These are phyloP conservation scores for Corymbia calophylla DNA, from an alignment of 441 rosid species.

Conservation along the genomic window DNA sequence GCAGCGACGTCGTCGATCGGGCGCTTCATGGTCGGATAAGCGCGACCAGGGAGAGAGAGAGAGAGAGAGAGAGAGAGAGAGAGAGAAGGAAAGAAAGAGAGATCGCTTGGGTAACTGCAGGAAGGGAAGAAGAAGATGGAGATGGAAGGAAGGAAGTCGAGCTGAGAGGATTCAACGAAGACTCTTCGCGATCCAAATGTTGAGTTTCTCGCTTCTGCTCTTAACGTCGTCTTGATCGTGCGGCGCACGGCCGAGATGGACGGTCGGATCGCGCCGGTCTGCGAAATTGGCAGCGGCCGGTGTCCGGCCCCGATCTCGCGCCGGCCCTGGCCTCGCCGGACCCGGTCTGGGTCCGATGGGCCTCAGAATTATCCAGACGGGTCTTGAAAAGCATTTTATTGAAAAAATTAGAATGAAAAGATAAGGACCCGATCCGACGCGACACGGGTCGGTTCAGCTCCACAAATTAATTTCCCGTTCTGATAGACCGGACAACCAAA, in stretches of 20 bases:
- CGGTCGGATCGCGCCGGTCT: background rate
- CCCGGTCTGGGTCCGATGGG: background rate
- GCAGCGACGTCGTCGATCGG: slow-evolving; percentile 23
- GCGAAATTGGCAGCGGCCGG: background rate
- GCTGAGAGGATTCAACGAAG: background rate
- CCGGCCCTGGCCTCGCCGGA: background rate
- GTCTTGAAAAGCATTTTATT: background rate
- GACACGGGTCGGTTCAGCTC: background rate
- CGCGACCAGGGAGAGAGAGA: background rate
- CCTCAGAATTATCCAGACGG: background rate
- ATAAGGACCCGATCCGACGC: background rate
- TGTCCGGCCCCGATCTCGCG: background rate
- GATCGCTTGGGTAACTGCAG: slow-evolving; percentile 47
- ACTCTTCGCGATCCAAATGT: background rate
- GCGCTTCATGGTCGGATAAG: slow-evolving; percentile 31
- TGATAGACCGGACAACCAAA: background rate
- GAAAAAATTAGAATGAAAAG: background rate
- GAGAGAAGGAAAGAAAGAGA: background rate
- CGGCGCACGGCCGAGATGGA: background rate
- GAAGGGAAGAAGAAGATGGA: slow-evolving; percentile 27
- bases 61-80: too few species aligned
- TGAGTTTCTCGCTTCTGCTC: background rate
- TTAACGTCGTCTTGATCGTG: background rate
- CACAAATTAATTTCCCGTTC: background rate
- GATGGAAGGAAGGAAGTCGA: background rate